Evolutionary conservation across 768 basidiomycete genomes (phyloP), one percentile per base, ranked within the genome.

Genomic region (Tylopilus plumbeoviolaceoides): DNA sequence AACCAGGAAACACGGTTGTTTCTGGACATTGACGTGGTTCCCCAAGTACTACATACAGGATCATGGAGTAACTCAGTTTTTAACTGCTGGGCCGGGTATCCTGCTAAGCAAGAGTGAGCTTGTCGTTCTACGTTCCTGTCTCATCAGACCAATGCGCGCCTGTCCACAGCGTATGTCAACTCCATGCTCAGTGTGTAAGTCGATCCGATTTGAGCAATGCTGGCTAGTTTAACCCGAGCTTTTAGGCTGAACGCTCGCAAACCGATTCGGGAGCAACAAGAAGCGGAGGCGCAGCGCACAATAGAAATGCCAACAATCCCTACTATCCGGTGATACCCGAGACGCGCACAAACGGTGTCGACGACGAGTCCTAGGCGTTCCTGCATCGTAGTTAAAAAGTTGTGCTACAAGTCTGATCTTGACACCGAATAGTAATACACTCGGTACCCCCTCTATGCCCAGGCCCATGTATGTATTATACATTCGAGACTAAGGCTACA

Each of bases 151-250:
- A 3, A 48, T 14, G 10, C 14, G 7, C 14, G 7, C 36, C 11
- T 30, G 4, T 30, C 20, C 10, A 21, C 38, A 65, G 65, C 55
- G 25, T 66, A 61, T 15, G 12, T 42, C 23, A 68, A 65, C 27
- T 68, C 61, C n/a, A 61, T 63, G 57, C 39, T 67, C 9, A 42
- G 59, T 12, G 61, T 66, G 65, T 66, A 44, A 55, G 64, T 27
- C 15, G 27, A 20, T 30, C 18, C n/a, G 9, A 30, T 45, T 18
- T n/a, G 21, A 10, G 11, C 2, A 6, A 17, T 4, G 17, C 18
- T 6, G 21, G 43, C 17, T 39, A 11, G 6, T 11, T 15, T 48
- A n/a, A 56, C 25, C 0, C 7, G 33, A 4, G 1, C 12, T 41
- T 17, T 7, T 23, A 63, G 61, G 30, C 14, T 63, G 42, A 63